Evolutionary conservation across 257 asterid species (phyloP).

Genomic region (Capsicum rhomboideum): DNA sequence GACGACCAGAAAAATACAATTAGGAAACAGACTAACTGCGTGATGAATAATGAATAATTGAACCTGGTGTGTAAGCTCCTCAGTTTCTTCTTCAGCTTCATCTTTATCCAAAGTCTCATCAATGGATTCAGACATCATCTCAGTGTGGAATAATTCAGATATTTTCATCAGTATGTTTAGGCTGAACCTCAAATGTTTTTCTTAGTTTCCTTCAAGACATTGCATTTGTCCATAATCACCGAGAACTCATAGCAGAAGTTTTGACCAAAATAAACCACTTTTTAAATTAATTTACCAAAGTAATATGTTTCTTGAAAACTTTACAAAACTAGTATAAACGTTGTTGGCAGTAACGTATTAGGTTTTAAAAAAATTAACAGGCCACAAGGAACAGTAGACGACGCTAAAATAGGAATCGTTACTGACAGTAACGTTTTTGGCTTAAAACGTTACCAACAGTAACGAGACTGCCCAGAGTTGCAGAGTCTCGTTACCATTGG

Average conservation of each 20-base stretch:
- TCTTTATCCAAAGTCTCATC: slow-evolving; percentile 97
- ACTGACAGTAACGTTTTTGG: too few species aligned
- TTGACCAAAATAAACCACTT: too few species aligned
- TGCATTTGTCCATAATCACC: not conserved
- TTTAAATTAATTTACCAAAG: too few species aligned
- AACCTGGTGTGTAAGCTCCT: slow-evolving; percentile 97
- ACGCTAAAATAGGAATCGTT: too few species aligned
- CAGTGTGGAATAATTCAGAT: slow-evolving; percentile 44
- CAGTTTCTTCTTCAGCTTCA: slow-evolving; percentile 98
- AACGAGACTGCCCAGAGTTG: too few species aligned
- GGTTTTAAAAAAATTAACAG: too few species aligned
- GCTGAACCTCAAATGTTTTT: not conserved
- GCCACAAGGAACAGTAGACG: too few species aligned
- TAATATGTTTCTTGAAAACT: too few species aligned
- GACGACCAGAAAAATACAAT: not conserved
- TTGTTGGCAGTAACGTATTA: too few species aligned
- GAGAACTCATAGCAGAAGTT: not conserved
- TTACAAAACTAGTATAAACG: too few species aligned
- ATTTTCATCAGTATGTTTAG: not conserved
- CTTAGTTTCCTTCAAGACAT: not conserved
- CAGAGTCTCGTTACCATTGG: too few species aligned
- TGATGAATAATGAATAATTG: not conserved
- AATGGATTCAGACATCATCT: slow-evolving; percentile 98
- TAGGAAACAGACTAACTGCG: not conserved
- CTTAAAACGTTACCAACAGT: too few species aligned